These are phyloP conservation scores for Globisporangium solare DNA, from an alignment of 352 stramenopile species.

Conservation along the genomic window DNA sequence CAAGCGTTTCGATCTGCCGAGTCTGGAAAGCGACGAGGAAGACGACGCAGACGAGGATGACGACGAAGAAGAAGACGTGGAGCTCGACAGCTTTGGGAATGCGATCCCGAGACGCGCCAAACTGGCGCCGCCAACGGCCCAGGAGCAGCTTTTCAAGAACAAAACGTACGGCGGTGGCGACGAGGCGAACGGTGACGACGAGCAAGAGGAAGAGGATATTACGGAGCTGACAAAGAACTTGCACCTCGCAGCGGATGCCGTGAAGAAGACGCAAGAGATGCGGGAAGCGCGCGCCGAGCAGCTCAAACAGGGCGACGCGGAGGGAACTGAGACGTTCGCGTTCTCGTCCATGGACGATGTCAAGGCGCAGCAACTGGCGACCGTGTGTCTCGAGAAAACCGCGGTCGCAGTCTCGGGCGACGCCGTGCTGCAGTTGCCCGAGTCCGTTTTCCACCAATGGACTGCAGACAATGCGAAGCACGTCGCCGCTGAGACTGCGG, in stretches of 20 bases:
- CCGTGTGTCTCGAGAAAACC: conserved; percentile 64
- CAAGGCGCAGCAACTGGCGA: conserved; percentile 47
- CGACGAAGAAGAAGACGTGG: conserved; percentile 17
- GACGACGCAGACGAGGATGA: conserved; percentile 18
- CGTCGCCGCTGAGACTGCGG: not conserved
- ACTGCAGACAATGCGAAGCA: conserved; percentile 15
- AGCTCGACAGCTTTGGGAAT: conserved; percentile 15
- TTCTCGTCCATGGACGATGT: conserved; percentile 74
- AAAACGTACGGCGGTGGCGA: conserved; percentile 36
- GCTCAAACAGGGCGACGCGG: conserved; percentile 14
- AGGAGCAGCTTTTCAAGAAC: conserved; percentile 46
- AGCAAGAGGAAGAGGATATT: conserved; percentile 61
- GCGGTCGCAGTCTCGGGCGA: conserved; percentile 68
- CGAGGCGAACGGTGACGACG: conserved; percentile 19
- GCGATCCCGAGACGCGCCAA: conserved; percentile 8
- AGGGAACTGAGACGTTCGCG: conserved; percentile 29
- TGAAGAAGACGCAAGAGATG: conserved; percentile 63
- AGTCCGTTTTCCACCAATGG: conserved; percentile 72
- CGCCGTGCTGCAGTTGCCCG: conserved; percentile 60
- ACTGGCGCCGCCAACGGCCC: conserved; percentile 4
- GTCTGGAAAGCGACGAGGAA: conserved; percentile 18
- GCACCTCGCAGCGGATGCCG: conserved; percentile 32
- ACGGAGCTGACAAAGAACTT: conserved; percentile 56
- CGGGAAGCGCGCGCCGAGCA: conserved; percentile 29
- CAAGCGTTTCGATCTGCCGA: conserved; percentile 33